A percentile compares a stretch with the other conserved stretches of the same genome.
These are phyloP conservation scores for Metschnikowia arizonensis DNA, from an alignment of 805 yeast genomes.

Conservation along the genomic window DNA sequence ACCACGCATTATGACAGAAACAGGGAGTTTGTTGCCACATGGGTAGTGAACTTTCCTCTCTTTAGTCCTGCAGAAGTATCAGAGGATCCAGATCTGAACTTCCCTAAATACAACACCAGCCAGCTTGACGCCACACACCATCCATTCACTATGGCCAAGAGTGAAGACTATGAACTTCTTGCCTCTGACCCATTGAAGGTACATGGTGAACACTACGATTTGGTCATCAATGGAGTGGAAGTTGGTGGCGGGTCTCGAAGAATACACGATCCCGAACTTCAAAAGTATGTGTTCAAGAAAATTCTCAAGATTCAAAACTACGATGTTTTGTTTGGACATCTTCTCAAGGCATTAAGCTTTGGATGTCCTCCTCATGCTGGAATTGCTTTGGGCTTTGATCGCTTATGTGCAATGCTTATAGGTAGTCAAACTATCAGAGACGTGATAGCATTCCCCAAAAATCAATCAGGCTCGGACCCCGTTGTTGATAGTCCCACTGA, in stretches of 20 bases:
- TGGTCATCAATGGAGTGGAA: conserved; percentile 92
- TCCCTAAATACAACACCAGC: conserved; percentile 56
- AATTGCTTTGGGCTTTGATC: conserved; percentile 88
- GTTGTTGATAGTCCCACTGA: conserved; percentile 82
- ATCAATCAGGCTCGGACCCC: conserved; percentile 80
- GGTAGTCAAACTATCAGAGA: conserved; percentile 78
- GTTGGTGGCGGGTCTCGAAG: conserved; percentile 97
- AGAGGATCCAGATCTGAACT: conserved; percentile 27
- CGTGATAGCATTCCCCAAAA: conserved; percentile 95
- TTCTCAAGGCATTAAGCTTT: conserved; percentile 71
- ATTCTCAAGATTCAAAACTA: conserved; percentile 59
- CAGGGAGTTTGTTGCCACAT: conserved; percentile 56
- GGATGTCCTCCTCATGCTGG: conserved; percentile 99
- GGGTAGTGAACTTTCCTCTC: conserved; percentile 93
- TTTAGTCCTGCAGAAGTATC: conserved; percentile 66
- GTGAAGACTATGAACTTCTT: conserved; percentile 60
- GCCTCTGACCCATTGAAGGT: conserved; percentile 55
- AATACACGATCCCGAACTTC: conserved; percentile 81
- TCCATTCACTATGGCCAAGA: conserved; percentile 91
- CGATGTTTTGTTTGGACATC: conserved; percentile 73
- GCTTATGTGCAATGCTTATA: conserved; percentile 87
- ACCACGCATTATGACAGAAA: conserved; percentile 15
- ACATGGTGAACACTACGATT: conserved; percentile 88
- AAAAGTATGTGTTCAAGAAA: conserved; percentile 62
- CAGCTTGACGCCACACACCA: conserved; percentile 79